Conservation (phyloP, 1,139 yeast species). For the Nakaseomyces uthaithaninus region DNA sequence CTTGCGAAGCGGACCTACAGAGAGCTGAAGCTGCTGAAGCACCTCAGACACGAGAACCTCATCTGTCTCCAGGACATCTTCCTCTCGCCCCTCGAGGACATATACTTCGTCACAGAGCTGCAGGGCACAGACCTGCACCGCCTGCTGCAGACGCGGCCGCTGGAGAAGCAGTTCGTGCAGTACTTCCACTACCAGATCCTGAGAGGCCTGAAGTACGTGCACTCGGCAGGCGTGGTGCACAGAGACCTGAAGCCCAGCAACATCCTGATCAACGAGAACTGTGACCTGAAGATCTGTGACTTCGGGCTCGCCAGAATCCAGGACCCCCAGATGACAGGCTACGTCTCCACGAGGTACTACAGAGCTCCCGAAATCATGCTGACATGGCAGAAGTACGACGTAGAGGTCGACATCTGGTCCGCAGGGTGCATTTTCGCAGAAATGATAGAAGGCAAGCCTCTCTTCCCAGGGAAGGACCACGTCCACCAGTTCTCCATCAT, state of each 20-base stretch:
- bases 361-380: slow-evolving; percentile 99
- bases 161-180: slow-evolving; percentile 93
- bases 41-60: slow-evolving; percentile 87
- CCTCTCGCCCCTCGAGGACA: slow-evolving; percentile 90
- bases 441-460: slow-evolving; percentile 98
- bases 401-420: slow-evolving; percentile 98
- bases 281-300: slow-evolving; percentile 94
- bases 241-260: slow-evolving; percentile 92
- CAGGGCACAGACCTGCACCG: slow-evolving; percentile 96
- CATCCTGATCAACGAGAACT: slow-evolving; percentile 85
- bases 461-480: slow-evolving; percentile 97
- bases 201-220: slow-evolving; percentile 90
- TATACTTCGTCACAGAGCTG: slow-evolving; percentile 91
- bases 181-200: slow-evolving; percentile 90
- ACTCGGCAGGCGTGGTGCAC: slow-evolving; percentile 95
- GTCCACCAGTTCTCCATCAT: slow-evolving; percentile 96
- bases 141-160: slow-evolving; percentile 80
- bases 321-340: slow-evolving; percentile 99
- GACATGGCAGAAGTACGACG: slow-evolving; percentile 98
- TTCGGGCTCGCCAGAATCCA: slow-evolving; percentile 95
- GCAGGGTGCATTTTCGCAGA: slow-evolving; percentile 99
- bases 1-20: slow-evolving; percentile 94
- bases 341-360: slow-evolving; percentile 91
- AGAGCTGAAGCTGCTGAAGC: slow-evolving; percentile 87
- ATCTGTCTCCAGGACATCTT: slow-evolving; percentile 91